Evolutionary conservation across 345 rosid genomes (phyloP), one percentile per base, ranked within the genome.

Genomic region (Eucalyptus cloeziana): DNA sequence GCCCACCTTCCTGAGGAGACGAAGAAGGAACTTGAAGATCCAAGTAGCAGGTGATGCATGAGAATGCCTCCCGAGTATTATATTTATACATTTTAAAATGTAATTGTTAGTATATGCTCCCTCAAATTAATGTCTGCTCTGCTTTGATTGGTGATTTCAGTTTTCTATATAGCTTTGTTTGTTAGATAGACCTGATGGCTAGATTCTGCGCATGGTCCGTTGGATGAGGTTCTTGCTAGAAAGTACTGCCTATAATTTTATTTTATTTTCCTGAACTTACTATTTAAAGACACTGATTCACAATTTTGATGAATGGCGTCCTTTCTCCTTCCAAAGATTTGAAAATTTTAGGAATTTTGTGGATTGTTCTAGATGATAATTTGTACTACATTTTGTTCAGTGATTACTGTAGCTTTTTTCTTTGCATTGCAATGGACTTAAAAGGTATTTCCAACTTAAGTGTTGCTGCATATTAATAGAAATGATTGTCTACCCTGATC

Each of bases 21-120:
- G 47, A 97, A 96, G 93, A 93, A 90, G 90, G 97, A 95, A 91
- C 97, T 96, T 86, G 99, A 96, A 95, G 98, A 97, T 94, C 95
- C 95, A 60, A 91, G 87, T 89, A 97, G 98, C 91, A 95, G 98
- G 99, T 97, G 89, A 89, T 71, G 81, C 44, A 12, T 37, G 45
- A 71, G 81, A 71, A 71, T 71, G 45, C 81, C 81, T 37, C 45
- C 45, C 27, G 3, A 71, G 25, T 71, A 71, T 37, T 71, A 10
- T 33, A 71, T 6, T 10, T 17, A 52, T 52, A 52, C 0, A 25
- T 52, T 43, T 71, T 49, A 56, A 85, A n/a, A 67, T 71, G 13
- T 86, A 49, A 56, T 85, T 14, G 11, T 76, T 86, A 27, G 21
- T 30, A 85, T 86, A 71, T 33, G 81, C 81, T 71, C 40, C 45